These are phyloP conservation scores for Lichtheimia corymbifera DNA, from an alignment of 371 early-diverging fungal genomes.

Conservation along the genomic window DNA sequence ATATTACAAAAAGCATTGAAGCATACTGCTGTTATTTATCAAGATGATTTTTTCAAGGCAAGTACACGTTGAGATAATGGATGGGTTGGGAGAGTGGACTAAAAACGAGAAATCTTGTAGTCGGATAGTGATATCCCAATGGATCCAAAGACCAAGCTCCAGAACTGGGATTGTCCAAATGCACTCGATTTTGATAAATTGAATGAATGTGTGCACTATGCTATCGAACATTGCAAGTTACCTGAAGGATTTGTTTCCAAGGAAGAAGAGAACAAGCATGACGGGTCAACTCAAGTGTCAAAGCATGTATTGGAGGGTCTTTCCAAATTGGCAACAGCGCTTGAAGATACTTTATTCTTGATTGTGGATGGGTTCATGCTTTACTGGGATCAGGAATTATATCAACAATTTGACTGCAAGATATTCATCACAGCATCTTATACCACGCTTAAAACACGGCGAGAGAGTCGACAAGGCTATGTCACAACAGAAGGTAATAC, in stretches of 20 bases:
- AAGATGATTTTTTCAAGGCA: constrained; percentile 85
- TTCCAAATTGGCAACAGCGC: not conserved
- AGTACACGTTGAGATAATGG: not conserved
- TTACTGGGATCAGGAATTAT: constrained; percentile 46
- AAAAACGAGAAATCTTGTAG: constrained; percentile 20
- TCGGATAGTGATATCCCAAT: constrained; percentile 69
- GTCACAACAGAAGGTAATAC: constrained; percentile 72
- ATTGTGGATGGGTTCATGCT: constrained; percentile 88
- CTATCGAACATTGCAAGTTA: constrained; percentile 39
- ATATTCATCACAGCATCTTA: constrained; percentile 65
- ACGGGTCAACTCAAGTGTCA: constrained; percentile 26
- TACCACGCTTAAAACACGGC: constrained; percentile 62
- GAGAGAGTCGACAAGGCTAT: constrained; percentile 73
- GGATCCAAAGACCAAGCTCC: constrained; percentile 58
- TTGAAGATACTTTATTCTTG: constrained; percentile 39
- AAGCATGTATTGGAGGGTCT: not conserved
- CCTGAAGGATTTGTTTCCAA: constrained; percentile 44
- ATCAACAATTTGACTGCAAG: constrained; percentile 52
- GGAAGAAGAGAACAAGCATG: constrained; percentile 54
- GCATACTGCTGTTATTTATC: constrained; percentile 68
- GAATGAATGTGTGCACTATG: constrained; percentile 35
- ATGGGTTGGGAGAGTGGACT: too few species aligned
- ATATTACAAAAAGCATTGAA: constrained; percentile 61
- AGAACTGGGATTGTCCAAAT: constrained; percentile 88
- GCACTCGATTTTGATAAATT: constrained; percentile 68